A percentile compares a stretch with the other conserved stretches of the same genome.
Conservation (phyloP, 2,329 filamentous ascomycete genomes). For the Aspergillus brasiliensis region DNA sequence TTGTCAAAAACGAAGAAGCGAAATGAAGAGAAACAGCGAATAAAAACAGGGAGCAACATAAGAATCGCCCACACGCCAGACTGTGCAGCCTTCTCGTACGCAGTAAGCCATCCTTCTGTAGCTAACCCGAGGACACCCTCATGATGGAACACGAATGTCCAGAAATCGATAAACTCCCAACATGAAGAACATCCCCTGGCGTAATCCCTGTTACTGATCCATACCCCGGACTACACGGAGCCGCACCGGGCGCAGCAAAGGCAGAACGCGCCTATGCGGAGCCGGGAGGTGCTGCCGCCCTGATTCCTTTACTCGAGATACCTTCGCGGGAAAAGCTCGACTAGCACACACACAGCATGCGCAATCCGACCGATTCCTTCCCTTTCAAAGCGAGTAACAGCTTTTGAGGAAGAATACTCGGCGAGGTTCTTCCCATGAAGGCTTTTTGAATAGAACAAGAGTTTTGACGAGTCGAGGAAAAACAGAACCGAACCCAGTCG, state of each 20-base stretch:
- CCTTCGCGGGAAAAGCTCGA: constrained; percentile 6
- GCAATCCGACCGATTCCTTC: constrained; percentile 7
- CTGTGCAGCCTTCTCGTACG: constrained; percentile 31
- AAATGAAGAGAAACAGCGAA: constrained; percentile 25
- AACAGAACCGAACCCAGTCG: constrained; percentile 17
- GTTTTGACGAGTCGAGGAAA: constrained; percentile 21
- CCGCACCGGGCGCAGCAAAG: constrained; percentile 18
- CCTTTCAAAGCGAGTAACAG: constrained; percentile 4
- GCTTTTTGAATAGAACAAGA: constrained; percentile 1
- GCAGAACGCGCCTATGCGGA: constrained; percentile 15
- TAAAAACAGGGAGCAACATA: constrained; percentile 30
- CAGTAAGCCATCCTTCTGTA: constrained; percentile 33
- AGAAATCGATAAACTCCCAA: constrained; percentile 15
- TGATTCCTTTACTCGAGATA: constrained; percentile 13
- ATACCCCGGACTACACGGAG: constrained; percentile 26
- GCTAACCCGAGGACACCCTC: constrained; percentile 22
- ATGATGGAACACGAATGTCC: constrained; percentile 20
- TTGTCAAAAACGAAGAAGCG: constrained; percentile 26
- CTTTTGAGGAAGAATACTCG: constrained; percentile 2
- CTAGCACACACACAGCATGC: constrained; percentile 1
- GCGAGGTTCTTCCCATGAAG: constrained; percentile 7
- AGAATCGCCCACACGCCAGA: constrained; percentile 29
- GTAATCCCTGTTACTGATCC: constrained; percentile 29
- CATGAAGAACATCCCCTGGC: constrained; percentile 11
- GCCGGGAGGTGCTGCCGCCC: constrained; percentile 16